A percentile compares a stretch with the other conserved stretches of the same genome.
Conservation (phyloP, 345 rosid species). For the Citrus sp. region DNA sequence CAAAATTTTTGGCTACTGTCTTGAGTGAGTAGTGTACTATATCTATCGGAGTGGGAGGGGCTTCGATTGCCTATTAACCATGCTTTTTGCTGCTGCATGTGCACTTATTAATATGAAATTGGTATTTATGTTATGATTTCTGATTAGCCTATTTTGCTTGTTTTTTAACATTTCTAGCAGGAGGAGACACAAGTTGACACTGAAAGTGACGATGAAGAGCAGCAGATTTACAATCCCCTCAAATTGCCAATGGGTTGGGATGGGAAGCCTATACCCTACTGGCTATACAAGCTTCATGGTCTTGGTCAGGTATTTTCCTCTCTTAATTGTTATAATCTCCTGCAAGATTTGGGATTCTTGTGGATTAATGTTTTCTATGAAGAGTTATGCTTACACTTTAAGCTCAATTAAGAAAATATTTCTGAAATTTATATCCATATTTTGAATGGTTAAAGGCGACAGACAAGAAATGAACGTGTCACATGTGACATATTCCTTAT, state of each 20-base stretch:
- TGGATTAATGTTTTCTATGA: neutral
- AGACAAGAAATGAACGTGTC: neutral
- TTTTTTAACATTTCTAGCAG: conserved; percentile 34
- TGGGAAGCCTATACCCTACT: conserved; percentile 99
- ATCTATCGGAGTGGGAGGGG: neutral
- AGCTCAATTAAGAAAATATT: neutral
- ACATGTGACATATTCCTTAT: neutral
- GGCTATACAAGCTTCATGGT: conserved; percentile 99
- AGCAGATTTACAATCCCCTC: conserved; percentile 88
- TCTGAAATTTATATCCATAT: neutral
- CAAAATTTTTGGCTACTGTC: neutral
- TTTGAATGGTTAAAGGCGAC: neutral
- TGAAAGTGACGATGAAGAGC: conserved; percentile 99
- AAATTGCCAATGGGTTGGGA: conserved; percentile 99
- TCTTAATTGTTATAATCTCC: neutral
- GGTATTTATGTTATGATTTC: conserved; percentile 6
- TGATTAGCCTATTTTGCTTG: neutral
- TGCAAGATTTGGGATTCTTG: neutral
- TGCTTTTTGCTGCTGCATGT: neutral
- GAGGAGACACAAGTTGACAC: conserved; percentile 87
- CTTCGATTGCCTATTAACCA: neutral
- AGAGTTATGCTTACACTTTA: neutral
- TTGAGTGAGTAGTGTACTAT: neutral
- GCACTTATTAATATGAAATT: neutral
- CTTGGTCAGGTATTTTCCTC: conserved; percentile 77